Percentiles rank a stretch among this genome's conserved stretches.
Evolutionary conservation across 177 flowering plant genomes (phyloP).

Genomic region (Vitis hybrid): DNA sequence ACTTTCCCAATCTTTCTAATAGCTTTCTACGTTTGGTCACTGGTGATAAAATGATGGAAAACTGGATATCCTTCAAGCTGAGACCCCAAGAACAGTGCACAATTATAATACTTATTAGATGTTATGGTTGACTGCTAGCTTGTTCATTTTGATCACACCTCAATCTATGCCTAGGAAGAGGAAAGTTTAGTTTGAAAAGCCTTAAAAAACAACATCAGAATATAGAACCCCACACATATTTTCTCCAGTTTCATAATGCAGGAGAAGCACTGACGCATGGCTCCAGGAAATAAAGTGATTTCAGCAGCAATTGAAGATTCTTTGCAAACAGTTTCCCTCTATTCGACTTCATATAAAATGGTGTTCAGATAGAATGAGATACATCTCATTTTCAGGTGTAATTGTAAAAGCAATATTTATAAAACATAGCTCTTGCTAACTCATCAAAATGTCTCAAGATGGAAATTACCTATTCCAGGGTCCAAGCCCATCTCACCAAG

Average conservation of each 20-base stretch:
- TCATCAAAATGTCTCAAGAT: background rate
- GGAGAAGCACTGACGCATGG: background rate
- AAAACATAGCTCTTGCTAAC: background rate
- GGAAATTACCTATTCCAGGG: slow-evolving; percentile 89
- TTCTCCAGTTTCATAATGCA: background rate
- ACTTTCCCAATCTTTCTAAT: no score
- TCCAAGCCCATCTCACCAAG: slow-evolving; percentile 99
- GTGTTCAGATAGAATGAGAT: background rate
- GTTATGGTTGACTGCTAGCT: background rate
- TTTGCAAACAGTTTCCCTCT: background rate
- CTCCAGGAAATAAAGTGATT: background rate
- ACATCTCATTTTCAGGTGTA: background rate
- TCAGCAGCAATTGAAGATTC: background rate
- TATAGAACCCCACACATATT: background rate
- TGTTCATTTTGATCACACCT: background rate
- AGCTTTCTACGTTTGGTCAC: no score
- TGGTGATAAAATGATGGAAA: background rate
- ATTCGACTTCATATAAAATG: background rate
- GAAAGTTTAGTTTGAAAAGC: background rate
- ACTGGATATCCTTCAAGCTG: background rate
- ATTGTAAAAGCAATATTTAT: background rate
- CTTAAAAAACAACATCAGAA: background rate
- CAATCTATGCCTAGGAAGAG: background rate
- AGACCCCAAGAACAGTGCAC: background rate
- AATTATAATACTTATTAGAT: background rate